Percentiles rank a stretch among this genome's conserved stretches.
Conservation (phyloP, 176 grass and related monocot genomes). For the Musa troglodytarum region DNA sequence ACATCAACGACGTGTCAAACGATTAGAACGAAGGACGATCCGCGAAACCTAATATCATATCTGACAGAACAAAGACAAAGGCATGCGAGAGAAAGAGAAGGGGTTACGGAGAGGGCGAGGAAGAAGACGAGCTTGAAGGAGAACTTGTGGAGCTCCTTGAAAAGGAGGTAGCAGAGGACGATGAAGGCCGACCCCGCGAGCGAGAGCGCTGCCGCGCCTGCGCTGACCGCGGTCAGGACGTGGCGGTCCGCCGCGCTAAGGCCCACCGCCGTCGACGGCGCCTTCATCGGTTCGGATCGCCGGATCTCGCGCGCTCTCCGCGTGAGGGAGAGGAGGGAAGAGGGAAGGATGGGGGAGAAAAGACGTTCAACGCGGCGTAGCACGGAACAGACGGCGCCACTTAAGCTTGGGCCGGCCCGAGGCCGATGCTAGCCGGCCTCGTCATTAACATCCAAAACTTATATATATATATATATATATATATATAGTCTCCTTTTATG, state of each 20-base stretch:
- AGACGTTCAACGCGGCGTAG: background rate
- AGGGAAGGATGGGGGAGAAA: background rate
- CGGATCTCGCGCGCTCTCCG: background rate
- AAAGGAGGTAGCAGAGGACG: constrained; percentile 88
- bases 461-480: too few species aligned
- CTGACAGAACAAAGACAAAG: background rate
- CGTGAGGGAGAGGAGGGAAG: background rate
- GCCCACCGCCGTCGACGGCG: background rate
- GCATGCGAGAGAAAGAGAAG: background rate
- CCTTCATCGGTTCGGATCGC: background rate
- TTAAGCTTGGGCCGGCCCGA: too few species aligned
- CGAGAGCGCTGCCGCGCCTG: constrained; percentile 57
- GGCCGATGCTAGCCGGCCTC: too few species aligned
- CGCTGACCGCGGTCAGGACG: constrained; percentile 43
- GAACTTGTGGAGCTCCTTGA: constrained; percentile 97
- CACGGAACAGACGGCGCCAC: too few species aligned
- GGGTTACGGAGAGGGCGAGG: constrained; percentile 66
- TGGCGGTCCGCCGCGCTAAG: constrained; percentile 36
- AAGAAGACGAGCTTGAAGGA: constrained; percentile 98
- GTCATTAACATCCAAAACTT: too few species aligned
- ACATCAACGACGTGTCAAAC: background rate
- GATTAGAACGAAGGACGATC: background rate
- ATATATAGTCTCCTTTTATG: too few species aligned
- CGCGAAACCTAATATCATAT: background rate
- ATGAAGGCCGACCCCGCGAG: constrained; percentile 85